Evolutionary conservation across 2,329 filamentous ascomycete species (phyloP).

Genomic region (Rhynchosporium secalis): DNA sequence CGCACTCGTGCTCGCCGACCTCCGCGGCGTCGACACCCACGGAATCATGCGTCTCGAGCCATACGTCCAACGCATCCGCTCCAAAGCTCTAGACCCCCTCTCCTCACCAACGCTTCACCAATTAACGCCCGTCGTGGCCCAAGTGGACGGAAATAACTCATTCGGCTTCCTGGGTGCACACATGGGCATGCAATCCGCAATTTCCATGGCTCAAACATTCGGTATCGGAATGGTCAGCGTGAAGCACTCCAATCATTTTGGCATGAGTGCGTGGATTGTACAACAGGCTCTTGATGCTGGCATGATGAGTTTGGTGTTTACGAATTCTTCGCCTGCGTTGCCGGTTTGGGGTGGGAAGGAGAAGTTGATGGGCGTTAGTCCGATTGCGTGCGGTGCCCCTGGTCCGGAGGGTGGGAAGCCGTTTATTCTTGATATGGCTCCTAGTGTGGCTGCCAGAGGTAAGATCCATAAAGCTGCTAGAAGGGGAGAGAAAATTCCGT

Average conservation of each 20-base stretch:
- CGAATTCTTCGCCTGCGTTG: constrained; percentile 40
- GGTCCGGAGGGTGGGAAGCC: constrained; percentile 56
- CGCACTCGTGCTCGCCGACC: constrained; percentile 71
- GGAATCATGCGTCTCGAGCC: constrained; percentile 76
- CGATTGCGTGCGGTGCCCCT: constrained; percentile 64
- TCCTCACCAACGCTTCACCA: constrained; percentile 60
- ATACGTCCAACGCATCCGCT: constrained; percentile 71
- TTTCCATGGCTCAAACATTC: constrained; percentile 61
- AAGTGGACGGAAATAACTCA: constrained; percentile 60
- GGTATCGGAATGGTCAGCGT: constrained; percentile 77
- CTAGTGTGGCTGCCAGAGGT: constrained; percentile 66
- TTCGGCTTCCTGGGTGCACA: constrained; percentile 75
- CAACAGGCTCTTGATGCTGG: constrained; percentile 72
- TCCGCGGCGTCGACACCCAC: constrained; percentile 78
- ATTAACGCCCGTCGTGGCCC: constrained; percentile 68
- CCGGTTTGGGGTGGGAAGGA: constrained; percentile 40
- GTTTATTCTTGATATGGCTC: constrained; percentile 78
- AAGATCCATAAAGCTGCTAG: constrained; percentile 72
- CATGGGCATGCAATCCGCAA: constrained; percentile 64
- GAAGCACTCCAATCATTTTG: constrained; percentile 79
- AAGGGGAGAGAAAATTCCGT: constrained; percentile 67
- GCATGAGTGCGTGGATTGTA: constrained; percentile 80
- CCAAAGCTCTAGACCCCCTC: constrained; percentile 63
- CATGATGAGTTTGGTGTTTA: constrained; percentile 56
- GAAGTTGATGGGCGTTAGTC: constrained; percentile 39